Percentiles rank a stretch among this genome's conserved stretches.
phyloP scores from a whole-genome alignment of 2,329 filamentous ascomycete genomes.

The Penicillium decumbens region DNA sequence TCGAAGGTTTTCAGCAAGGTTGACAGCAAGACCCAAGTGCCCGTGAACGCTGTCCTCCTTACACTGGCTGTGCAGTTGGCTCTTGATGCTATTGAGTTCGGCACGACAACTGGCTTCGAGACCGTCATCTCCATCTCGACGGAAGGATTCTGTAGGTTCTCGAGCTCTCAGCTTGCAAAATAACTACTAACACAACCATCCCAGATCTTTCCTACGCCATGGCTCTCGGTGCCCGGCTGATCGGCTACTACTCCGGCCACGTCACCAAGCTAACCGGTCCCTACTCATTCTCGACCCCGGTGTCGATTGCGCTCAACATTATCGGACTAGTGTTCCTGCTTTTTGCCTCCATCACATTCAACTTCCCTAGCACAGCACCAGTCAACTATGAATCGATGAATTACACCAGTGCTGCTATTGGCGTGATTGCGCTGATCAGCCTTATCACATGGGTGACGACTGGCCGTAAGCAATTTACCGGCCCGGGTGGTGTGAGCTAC shows the following conservation, averaged over 20 bases:
- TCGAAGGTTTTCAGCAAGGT: slow-evolving; percentile 46
- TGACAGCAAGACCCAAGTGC: slow-evolving; percentile 45
- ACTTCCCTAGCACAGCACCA: slow-evolving; percentile 50
- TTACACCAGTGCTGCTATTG: slow-evolving; percentile 54
- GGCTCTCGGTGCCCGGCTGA: slow-evolving; percentile 50
- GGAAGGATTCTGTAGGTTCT: slow-evolving; percentile 50
- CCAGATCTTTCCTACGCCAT: slow-evolving; percentile 55
- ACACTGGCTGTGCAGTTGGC: slow-evolving; percentile 49
- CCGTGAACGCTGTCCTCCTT: slow-evolving; percentile 48
- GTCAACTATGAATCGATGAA: slow-evolving; percentile 56
- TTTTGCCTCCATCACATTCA: slow-evolving; percentile 55
- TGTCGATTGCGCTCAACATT: slow-evolving; percentile 46
- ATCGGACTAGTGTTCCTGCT: slow-evolving; percentile 51
- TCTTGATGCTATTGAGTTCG: slow-evolving; percentile 54
- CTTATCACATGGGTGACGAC: slow-evolving; percentile 51
- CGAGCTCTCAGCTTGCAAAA: not conserved
- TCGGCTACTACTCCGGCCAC: slow-evolving; percentile 44
- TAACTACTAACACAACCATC: not conserved
- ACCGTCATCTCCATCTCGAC: slow-evolving; percentile 56
- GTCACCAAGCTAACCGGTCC: slow-evolving; percentile 36
- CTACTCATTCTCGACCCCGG: slow-evolving; percentile 42
- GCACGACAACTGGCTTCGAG: slow-evolving; percentile 52
- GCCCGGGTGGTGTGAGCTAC: slow-evolving; percentile 35
- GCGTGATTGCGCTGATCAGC: slow-evolving; percentile 51
- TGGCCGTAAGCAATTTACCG: slow-evolving; percentile 49